Evolutionary conservation across 192 early-diverging fungal genomes (phyloP).

Genomic region (Tieghemiomyces parasiticus): DNA sequence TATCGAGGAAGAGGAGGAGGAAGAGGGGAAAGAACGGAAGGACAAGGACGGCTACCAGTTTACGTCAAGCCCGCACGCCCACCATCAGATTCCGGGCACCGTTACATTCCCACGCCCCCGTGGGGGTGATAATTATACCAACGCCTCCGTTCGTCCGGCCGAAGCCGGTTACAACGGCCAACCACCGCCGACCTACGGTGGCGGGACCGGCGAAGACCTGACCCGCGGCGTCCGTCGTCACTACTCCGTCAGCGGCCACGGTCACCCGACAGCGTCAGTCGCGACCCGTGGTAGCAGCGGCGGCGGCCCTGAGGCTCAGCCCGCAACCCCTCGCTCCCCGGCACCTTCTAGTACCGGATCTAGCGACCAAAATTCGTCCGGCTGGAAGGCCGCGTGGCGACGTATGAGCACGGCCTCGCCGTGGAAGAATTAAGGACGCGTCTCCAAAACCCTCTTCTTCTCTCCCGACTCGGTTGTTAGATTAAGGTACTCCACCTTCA

Average conservation of each 20-base stretch:
- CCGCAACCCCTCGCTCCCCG: background rate
- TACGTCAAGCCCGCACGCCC: background rate
- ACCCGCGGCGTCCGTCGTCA: background rate
- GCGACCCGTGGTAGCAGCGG: background rate
- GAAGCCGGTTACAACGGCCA: background rate
- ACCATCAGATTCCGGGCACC: background rate
- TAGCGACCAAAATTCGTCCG: too few relatives aligned
- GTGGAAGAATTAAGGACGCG: constrained; percentile 5
- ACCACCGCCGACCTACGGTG: too few relatives aligned
- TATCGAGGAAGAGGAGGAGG: background rate
- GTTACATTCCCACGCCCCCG: background rate
- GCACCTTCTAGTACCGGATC: background rate
- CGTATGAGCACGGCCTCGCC: constrained; percentile 7
- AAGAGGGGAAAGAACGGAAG: background rate
- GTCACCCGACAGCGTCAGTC: background rate
- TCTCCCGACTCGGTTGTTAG: too few relatives aligned
- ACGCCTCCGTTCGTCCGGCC: background rate
- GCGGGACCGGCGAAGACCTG: background rate
- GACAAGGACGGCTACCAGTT: too few relatives aligned
- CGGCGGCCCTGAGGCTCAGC: background rate
- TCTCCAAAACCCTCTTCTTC: too few relatives aligned
- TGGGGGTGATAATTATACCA: background rate
- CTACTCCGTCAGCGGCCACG: background rate
- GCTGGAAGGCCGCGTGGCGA: constrained; percentile 8
- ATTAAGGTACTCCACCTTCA: too few relatives aligned